These are phyloP conservation scores for Suhomyces pyralidae DNA, from an alignment of 805 yeast species.

Conservation along the genomic window DNA sequence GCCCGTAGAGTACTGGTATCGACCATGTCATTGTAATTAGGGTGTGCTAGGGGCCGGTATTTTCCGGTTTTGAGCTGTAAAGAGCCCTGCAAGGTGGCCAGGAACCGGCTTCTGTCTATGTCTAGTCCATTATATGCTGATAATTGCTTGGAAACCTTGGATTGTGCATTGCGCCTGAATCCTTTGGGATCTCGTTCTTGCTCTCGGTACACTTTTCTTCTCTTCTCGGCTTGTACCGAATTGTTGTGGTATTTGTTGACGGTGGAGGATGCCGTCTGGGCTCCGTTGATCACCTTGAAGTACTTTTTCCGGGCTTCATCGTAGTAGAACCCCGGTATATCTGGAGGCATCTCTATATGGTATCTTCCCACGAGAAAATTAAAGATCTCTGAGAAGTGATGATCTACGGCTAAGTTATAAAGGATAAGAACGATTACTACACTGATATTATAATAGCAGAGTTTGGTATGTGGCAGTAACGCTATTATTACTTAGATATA, in stretches of 20 bases:
- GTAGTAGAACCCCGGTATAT: conserved; percentile 33
- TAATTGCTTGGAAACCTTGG: background rate
- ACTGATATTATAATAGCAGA: no score
- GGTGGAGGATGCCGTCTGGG: conserved; percentile 10
- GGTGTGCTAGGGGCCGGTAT: background rate
- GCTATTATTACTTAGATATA: no score
- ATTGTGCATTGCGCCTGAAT: background rate
- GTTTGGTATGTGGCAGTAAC: no score
- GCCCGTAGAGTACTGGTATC: background rate
- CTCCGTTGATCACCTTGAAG: conserved; percentile 35
- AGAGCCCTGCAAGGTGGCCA: background rate
- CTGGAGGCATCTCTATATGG: conserved; percentile 9
- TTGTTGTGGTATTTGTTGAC: conserved; percentile 27
- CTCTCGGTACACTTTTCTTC: conserved; percentile 11
- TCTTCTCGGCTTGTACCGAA: conserved; percentile 19
- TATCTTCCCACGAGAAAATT: background rate
- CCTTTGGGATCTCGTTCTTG: background rate
- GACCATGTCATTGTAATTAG: background rate
- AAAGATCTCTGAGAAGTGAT: background rate
- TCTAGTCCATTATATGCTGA: background rate
- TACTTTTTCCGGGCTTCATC: conserved; percentile 26
- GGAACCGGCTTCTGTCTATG: background rate
- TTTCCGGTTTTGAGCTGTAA: background rate
- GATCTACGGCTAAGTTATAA: no score
- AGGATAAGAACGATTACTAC: no score